Conservation (phyloP, 2,329 filamentous ascomycete genomes). For the Capronia coronata region DNA sequence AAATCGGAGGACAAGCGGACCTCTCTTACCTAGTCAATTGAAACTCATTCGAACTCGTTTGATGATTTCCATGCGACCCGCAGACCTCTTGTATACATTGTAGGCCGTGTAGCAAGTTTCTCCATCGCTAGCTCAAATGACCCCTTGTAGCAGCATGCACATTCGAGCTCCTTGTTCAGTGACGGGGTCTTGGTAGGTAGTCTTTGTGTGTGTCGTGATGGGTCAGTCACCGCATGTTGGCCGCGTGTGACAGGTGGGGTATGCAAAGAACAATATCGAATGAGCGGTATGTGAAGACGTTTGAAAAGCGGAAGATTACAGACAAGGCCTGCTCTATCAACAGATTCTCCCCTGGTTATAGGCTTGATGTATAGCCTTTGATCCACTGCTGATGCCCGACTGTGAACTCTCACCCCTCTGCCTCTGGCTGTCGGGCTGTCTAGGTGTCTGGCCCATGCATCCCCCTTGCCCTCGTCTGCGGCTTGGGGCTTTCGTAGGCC, state of each 20-base stretch:
- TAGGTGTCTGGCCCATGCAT: background rate
- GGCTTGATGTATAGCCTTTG: background rate
- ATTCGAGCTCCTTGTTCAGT: background rate
- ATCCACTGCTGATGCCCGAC: background rate
- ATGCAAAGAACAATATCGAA: constrained; percentile 9
- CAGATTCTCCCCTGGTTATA: constrained; percentile 1
- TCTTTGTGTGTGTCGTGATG: background rate
- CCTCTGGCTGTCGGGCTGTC: too few species aligned
- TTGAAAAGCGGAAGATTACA: background rate
- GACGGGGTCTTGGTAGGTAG: background rate
- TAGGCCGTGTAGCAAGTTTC: background rate
- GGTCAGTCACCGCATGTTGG: constrained; percentile 22
- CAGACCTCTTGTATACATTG: background rate
- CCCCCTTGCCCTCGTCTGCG: background rate
- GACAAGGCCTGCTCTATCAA: constrained; percentile 1
- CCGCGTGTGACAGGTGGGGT: constrained; percentile 19
- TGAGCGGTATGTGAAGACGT: constrained; percentile 20
- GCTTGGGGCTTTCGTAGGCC: background rate
- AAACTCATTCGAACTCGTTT: constrained; percentile 13
- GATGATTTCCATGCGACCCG: background rate
- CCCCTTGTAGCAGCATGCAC: background rate
- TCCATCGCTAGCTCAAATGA: background rate
- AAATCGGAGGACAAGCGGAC: constrained; percentile 14
- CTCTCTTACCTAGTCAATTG: constrained; percentile 13
- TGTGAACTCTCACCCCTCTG: background rate